Percentiles rank a stretch among this genome's conserved stretches.
Evolutionary conservation across 352 stramenopile genomes (phyloP).

Genomic region (Phytophthora pistaciae): DNA sequence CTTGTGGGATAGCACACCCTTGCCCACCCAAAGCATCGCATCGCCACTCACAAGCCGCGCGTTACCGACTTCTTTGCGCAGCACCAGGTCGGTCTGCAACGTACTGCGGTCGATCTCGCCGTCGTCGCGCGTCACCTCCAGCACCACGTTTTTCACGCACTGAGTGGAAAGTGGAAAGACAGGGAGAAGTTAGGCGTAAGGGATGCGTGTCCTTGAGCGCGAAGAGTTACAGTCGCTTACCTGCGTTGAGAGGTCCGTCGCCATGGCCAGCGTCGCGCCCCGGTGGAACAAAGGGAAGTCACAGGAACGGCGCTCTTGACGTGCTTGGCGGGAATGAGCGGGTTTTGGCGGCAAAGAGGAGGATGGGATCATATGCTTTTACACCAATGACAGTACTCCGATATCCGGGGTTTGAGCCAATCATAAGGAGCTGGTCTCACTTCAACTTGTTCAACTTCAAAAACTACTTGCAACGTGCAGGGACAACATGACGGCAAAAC

Average conservation of each 20-base stretch:
- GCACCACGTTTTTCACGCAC: conserved; percentile 64
- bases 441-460: conserved; percentile 36
- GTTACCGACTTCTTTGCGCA: conserved; percentile 87
- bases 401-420: conserved; percentile 18
- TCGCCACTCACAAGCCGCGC: conserved; percentile 81
- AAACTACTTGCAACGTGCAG: conserved; percentile 2
- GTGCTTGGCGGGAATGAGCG: conserved; percentile 34
- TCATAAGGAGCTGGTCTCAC: conserved; percentile 15
- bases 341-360: conserved; percentile 56
- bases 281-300: conserved; percentile 25
- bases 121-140: conserved; percentile 61
- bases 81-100: conserved; percentile 52
- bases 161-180: conserved; percentile 16
- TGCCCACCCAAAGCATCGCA: conserved; percentile 72
- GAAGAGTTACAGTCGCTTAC: conserved; percentile 11
- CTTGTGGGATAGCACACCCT: conserved; percentile 56
- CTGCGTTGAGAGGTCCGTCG: conserved; percentile 35
- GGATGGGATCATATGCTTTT: conserved; percentile 20
- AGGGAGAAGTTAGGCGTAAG: background rate
- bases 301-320: background rate
- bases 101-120: conserved; percentile 45
- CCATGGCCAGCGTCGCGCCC: conserved; percentile 27
- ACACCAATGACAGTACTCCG: conserved; percentile 23
- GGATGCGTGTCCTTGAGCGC: background rate
- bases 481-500: conserved; percentile 2